Base-by-base conservation (phyloP, 768 basidiomycete species). In the Boletus reticuloceps region DNA sequence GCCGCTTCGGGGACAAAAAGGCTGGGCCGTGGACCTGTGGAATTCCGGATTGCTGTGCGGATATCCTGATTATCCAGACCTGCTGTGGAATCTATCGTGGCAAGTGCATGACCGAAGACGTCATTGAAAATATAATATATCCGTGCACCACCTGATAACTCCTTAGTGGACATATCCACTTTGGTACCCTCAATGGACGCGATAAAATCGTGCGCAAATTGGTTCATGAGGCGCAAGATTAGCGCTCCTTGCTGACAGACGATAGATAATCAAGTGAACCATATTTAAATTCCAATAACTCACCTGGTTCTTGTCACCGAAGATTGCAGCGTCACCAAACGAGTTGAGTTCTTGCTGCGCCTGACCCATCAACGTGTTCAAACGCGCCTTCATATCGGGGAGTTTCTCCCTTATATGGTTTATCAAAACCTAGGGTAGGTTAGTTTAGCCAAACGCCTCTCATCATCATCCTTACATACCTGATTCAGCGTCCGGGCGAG, bases 101-200 rank as follows among this genome's bases (percentile, higher is more conserved):
- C 82, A 8, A 99, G 83, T 1, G 96, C 97, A 49, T 89, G 81
- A 2, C 97, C 97, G 66, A 98, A 99, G 50, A 98, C 84, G 65
- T 98, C 97, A 69, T 98, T 94, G 82, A 99, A 99, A 69, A 99
- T 98, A 76, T 98, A 98, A 74, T 98, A 98, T 73, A 99, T 94
- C 51, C 97, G 84, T 22, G 97, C 97, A 44, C 97, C 97, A 40
- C 97, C 97, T 7, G 91, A 98, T 16, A 99, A 85, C 69, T 99
- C 97, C 69, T 99, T 99, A 1, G 97, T 99, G 2, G 94, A 96
- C 64, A 98, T 90, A 58, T 97, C 92, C 38, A 96, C 82, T 53
- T 93, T 93, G 14, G 94, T 98, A 52, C 97, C 97, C 62, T 99
- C 97, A 63, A 99, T 97, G 14, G 94, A 96, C 0, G 95, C 88